Percentiles rank a stretch among this genome's conserved stretches.
Evolutionary conservation across 1,284 basidiomycete genomes (phyloP).

Genomic region (Cerrena zonata): DNA sequence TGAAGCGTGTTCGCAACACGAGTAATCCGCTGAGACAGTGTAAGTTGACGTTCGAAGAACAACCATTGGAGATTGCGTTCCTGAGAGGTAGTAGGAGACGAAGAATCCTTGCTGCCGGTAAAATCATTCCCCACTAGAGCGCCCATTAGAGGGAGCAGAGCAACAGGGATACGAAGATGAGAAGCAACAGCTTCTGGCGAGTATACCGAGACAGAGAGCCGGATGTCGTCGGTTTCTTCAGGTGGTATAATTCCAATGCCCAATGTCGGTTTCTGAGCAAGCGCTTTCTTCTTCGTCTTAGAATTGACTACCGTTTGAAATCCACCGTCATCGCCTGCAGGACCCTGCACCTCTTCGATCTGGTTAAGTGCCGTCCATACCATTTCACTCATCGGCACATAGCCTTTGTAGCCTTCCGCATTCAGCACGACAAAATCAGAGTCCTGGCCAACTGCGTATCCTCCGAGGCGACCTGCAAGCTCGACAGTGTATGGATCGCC

Average conservation of each 20-base stretch:
- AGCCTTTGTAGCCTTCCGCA: slow-evolving; percentile 68
- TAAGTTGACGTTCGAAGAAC: slow-evolving; percentile 62
- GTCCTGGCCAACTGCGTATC: slow-evolving; percentile 74
- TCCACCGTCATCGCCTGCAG: slow-evolving; percentile 43
- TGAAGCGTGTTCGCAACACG: slow-evolving; percentile 51
- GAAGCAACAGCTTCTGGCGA: slow-evolving; percentile 58
- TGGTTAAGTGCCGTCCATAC: slow-evolving; percentile 49
- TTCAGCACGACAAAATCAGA: slow-evolving; percentile 80
- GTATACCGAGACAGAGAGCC: slow-evolving; percentile 55
- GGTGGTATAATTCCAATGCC: slow-evolving; percentile 54
- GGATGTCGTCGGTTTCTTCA: slow-evolving; percentile 35
- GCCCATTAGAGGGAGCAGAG: slow-evolving; percentile 78
- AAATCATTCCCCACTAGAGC: slow-evolving; percentile 86
- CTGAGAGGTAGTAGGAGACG: slow-evolving; percentile 22
- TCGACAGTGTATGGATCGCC: slow-evolving; percentile 83
- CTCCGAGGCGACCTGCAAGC: slow-evolving; percentile 68
- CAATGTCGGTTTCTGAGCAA: slow-evolving; percentile 22
- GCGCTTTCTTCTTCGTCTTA: slow-evolving; percentile 39
- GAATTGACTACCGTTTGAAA: slow-evolving; percentile 53
- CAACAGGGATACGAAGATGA: slow-evolving; percentile 62
- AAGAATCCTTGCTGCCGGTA: slow-evolving; percentile 31
- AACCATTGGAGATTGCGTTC: slow-evolving; percentile 45
- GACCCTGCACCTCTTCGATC: slow-evolving; percentile 24
- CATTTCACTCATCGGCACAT: slow-evolving; percentile 77
- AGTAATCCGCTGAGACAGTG: slow-evolving; percentile 51